These are phyloP conservation scores for Pythium rishiriense DNA, from an alignment of 352 stramenopile genomes.

Conservation along the genomic window DNA sequence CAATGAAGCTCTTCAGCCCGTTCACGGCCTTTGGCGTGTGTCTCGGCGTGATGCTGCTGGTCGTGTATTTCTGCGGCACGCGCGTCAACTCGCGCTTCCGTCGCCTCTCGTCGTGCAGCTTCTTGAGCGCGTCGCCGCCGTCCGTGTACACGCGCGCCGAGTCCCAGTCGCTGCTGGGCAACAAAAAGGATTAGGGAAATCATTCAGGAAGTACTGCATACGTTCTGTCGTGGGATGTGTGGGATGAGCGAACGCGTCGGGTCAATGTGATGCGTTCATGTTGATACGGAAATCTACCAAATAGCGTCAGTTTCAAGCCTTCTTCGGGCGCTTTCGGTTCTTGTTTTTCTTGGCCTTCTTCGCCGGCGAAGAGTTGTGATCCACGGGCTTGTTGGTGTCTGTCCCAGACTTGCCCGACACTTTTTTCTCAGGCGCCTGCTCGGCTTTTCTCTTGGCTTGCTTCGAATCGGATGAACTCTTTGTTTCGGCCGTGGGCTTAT, in stretches of 20 bases:
- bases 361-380: background rate
- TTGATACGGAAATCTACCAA: background rate
- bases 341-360: conserved; percentile 20
- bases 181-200: conserved; percentile 22
- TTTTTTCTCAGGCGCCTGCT: background rate
- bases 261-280: background rate
- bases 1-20: conserved; percentile 67
- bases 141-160: conserved; percentile 50
- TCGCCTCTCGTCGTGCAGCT: conserved; percentile 72
- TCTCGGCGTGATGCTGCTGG: conserved; percentile 64
- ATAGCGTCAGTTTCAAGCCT: background rate
- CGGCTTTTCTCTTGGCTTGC: conserved; percentile 1
- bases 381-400: background rate
- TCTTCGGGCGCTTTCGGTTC: conserved; percentile 24
- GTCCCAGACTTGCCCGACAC: background rate
- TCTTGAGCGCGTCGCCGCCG: conserved; percentile 63
- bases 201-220: background rate
- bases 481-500: background rate
- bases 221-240: background rate
- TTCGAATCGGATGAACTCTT: background rate
- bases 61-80: conserved; percentile 83
- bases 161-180: conserved; percentile 49
- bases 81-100: conserved; percentile 77
- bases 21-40: conserved; percentile 83
- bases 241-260: background rate